Evolutionary conservation across 106 monocot species (phyloP).

Genomic region (Posidonia australis): DNA sequence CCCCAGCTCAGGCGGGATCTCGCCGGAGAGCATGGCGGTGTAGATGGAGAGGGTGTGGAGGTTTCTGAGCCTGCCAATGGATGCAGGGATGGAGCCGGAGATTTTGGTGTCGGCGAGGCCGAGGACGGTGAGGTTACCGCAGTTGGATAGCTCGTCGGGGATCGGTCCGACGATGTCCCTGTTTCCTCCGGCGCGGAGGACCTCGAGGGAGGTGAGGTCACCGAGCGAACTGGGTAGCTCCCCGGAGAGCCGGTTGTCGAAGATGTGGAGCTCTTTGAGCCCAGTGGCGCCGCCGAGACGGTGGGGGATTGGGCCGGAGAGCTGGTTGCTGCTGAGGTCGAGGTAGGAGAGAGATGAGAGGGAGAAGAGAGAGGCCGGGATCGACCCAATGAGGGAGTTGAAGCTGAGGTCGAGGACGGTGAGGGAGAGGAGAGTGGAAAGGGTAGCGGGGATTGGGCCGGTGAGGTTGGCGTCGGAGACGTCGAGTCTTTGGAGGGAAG

Average conservation of each 20-base stretch:
- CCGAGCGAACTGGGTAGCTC: slow-evolving; percentile 45
- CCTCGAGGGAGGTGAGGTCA: slow-evolving; percentile 38
- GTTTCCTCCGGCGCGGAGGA: slow-evolving; percentile 76
- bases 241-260: slow-evolving; percentile 72
- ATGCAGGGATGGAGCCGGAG: slow-evolving; percentile 59
- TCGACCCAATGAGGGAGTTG: slow-evolving; percentile 43
- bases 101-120: slow-evolving; percentile 82
- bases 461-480: slow-evolving; percentile 64
- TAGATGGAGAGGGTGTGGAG: slow-evolving; percentile 76
- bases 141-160: slow-evolving; percentile 47
- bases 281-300: slow-evolving; percentile 13
- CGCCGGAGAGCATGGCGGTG: slow-evolving; percentile 66
- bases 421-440: slow-evolving; percentile 30
- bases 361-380: slow-evolving; percentile 34
- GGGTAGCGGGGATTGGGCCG: slow-evolving; percentile 34
- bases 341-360: slow-evolving; percentile 22
- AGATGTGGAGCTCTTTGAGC: slow-evolving; percentile 50
- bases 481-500: slow-evolving; percentile 26
- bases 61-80: slow-evolving; percentile 41
- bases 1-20: slow-evolving; percentile 75
- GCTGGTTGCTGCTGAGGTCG: slow-evolving; percentile 58
- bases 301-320: slow-evolving; percentile 46
- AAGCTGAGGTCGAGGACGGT: slow-evolving; percentile 46
- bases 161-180: slow-evolving; percentile 55
- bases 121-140: slow-evolving; percentile 48